Conservation (phyloP, 148 eudicot genomes). For the Fallopia convolvulus region DNA sequence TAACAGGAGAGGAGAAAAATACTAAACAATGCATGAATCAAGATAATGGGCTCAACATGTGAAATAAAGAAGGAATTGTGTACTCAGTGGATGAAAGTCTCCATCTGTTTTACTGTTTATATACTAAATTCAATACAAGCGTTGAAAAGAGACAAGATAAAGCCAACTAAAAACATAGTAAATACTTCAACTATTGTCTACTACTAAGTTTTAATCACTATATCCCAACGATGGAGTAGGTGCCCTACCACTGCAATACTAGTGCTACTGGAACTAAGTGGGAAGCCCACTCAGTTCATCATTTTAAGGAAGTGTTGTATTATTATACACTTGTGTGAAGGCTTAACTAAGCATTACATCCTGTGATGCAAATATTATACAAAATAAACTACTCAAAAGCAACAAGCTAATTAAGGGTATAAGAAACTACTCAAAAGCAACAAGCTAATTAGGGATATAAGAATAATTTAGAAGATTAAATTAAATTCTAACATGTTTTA, state of each 20-base stretch:
- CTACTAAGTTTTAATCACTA: not conserved
- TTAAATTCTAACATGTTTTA: not conserved
- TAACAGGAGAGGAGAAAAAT: not conserved
- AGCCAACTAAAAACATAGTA: not conserved
- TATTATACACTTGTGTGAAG: not conserved
- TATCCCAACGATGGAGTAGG: conserved; percentile 3
- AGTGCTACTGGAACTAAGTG: not conserved
- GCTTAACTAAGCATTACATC: conserved; percentile 5
- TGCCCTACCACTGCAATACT: not conserved
- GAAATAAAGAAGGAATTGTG: not conserved
- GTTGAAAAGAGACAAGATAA: not conserved
- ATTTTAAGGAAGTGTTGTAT: conserved; percentile 3
- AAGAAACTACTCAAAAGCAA: not conserved
- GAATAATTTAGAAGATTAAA: not conserved
- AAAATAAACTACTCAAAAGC: not conserved
- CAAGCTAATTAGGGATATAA: not conserved
- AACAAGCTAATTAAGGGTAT: not conserved
- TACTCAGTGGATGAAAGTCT: not conserved
- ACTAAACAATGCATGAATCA: not conserved
- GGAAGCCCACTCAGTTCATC: conserved; percentile 3
- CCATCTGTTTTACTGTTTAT: not conserved
- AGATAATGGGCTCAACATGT: not conserved
- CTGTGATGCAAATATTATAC: not conserved
- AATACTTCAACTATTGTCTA: not conserved
- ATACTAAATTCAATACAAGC: not conserved